phyloP scores from a whole-genome alignment of 176 grass and related monocot species.

The Hordeum marinum region DNA sequence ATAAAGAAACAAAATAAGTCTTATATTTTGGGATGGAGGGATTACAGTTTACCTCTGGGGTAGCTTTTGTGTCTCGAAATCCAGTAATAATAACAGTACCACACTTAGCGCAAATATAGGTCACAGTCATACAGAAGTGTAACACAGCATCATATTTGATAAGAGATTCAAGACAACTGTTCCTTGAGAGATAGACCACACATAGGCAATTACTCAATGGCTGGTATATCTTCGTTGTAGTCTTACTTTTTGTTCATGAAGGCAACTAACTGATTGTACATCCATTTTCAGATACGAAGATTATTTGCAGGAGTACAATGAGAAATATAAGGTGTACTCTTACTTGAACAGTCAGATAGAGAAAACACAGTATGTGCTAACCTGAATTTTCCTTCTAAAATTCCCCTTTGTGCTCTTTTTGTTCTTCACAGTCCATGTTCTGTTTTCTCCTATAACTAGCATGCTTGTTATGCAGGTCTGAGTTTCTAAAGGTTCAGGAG shows the following conservation, averaged over 20 bases:
- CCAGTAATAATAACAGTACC: not conserved
- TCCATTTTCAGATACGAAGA: conserved; percentile 68
- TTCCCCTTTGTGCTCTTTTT: not conserved
- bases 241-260: not conserved
- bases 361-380: conserved; percentile 64
- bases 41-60: not conserved
- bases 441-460: conserved; percentile 7
- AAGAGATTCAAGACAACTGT: not conserved
- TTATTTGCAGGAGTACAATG: conserved; percentile 84
- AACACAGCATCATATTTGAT: not conserved
- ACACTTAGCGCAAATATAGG: not conserved
- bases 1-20: not conserved
- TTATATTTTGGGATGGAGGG: not conserved
- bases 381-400: not conserved
- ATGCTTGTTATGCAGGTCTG: conserved; percentile 36
- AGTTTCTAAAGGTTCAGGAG: conserved; percentile 56
- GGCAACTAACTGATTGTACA: conserved; percentile 16
- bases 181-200: not conserved
- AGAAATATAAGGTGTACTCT: conserved; percentile 70
- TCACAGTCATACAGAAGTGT: not conserved
- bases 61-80: not conserved
- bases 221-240: not conserved
- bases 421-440: not conserved
- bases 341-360: conserved; percentile 69
- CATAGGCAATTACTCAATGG: not conserved